A percentile compares a stretch with the other conserved stretches of the same genome.
Conservation (phyloP, 2,329 filamentous ascomycete species). For the Gaeumannomyces tritici region DNA sequence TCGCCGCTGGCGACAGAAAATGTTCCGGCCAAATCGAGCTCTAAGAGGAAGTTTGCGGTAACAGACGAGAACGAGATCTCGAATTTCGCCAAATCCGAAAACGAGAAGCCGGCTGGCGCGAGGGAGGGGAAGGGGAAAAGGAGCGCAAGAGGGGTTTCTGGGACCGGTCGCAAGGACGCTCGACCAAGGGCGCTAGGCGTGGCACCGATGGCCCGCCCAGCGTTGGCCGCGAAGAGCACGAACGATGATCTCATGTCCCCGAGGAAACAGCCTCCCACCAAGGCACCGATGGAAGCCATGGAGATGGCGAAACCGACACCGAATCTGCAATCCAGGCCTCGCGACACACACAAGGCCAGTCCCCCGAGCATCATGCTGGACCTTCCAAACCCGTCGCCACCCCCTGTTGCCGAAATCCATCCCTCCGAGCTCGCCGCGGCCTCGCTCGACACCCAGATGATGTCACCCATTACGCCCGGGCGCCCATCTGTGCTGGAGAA, state of each 20-base stretch:
- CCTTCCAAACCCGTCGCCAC: conserved; percentile 1
- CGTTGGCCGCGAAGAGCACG: conserved; percentile 47
- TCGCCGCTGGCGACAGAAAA: neutral
- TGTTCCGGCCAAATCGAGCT: conserved; percentile 28
- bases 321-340: neutral
- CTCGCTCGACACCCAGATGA: conserved; percentile 28
- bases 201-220: conserved; percentile 28
- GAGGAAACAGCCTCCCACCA: conserved; percentile 33
- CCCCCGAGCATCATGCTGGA: neutral
- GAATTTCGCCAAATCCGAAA: conserved; percentile 18
- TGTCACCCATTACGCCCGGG: conserved; percentile 40
- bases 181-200: conserved; percentile 17
- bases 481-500: conserved; percentile 21
- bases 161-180: conserved; percentile 28
- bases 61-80: conserved; percentile 41
- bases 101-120: conserved; percentile 16
- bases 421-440: conserved; percentile 10
- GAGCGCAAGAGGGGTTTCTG: conserved; percentile 36
- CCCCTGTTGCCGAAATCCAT: neutral
- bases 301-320: neutral
- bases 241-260: conserved; percentile 52
- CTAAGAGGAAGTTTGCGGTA: conserved; percentile 49
- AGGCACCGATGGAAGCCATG: conserved; percentile 11
- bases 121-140: conserved; percentile 24
- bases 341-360: neutral